phyloP scores from a whole-genome alignment of 1,139 yeast genomes.

The Ogataea hybrid region DNA sequence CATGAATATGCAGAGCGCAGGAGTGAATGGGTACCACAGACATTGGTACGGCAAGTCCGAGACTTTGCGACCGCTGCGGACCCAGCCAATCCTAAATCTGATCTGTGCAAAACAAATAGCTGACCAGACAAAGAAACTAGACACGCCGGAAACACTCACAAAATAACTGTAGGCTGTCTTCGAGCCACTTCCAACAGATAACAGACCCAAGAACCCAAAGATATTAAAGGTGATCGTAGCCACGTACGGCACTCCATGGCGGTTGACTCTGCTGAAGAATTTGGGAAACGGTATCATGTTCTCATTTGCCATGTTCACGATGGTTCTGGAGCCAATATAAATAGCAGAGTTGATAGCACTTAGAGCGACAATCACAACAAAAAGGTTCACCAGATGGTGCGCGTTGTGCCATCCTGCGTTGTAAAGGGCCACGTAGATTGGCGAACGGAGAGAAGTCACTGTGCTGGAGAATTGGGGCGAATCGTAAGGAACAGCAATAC shows the following conservation, averaged over 20 bases:
- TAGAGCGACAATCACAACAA: slow-evolving; percentile 49
- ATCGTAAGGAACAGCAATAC: slow-evolving; percentile 54
- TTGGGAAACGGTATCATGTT: slow-evolving; percentile 44
- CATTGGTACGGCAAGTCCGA: slow-evolving; percentile 56
- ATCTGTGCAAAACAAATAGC: slow-evolving; percentile 43
- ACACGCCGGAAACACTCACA: slow-evolving; percentile 54
- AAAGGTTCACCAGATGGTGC: slow-evolving; percentile 51
- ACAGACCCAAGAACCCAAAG: slow-evolving; percentile 49
- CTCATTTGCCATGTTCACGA: slow-evolving; percentile 49
- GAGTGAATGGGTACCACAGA: slow-evolving; percentile 50
- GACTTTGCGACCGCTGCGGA: slow-evolving; percentile 42
- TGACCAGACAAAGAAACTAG: slow-evolving; percentile 56
- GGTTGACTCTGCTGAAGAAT: slow-evolving; percentile 42
- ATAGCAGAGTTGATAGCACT: slow-evolving; percentile 55
- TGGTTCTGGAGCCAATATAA: slow-evolving; percentile 50
- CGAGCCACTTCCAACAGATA: slow-evolving; percentile 53
- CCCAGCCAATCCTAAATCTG: slow-evolving; percentile 52
- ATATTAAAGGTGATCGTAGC: slow-evolving; percentile 48
- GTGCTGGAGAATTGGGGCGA: slow-evolving; percentile 36
- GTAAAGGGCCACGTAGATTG: slow-evolving; percentile 57
- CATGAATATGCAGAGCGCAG: slow-evolving; percentile 48
- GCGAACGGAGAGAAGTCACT: slow-evolving; percentile 37
- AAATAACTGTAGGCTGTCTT: slow-evolving; percentile 52
- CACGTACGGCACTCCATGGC: slow-evolving; percentile 48
- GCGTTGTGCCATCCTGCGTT: slow-evolving; percentile 52